Conservation (phyloP, 2,329 filamentous ascomycete species). For the Fulvia fulva region DNA sequence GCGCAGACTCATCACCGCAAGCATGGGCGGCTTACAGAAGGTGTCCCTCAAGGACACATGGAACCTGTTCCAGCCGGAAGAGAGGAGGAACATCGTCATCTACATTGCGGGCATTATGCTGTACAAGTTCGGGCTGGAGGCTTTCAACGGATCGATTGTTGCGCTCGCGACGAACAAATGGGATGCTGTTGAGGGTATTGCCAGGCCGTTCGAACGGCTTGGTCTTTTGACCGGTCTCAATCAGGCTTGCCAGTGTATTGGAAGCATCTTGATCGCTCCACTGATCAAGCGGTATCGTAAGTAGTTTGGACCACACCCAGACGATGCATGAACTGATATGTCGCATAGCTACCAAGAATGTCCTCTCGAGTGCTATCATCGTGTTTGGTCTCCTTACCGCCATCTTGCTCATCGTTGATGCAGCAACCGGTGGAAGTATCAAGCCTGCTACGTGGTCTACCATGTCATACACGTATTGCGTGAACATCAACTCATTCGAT, state of each 20-base stretch:
- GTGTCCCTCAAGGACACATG: conserved; percentile 5
- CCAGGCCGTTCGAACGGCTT: background rate
- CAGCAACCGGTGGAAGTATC: conserved; percentile 3
- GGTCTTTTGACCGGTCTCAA: conserved; percentile 8
- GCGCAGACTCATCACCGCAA: background rate
- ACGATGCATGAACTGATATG: background rate
- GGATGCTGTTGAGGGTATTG: background rate
- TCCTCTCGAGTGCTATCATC: conserved; percentile 4
- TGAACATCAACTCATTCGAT: background rate
- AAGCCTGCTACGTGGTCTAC: background rate
- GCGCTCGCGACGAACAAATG: conserved; percentile 7
- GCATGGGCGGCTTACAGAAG: background rate
- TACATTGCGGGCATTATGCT: conserved; percentile 9
- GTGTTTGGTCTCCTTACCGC: conserved; percentile 8
- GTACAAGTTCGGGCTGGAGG: conserved; percentile 11
- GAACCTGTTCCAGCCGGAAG: conserved; percentile 4
- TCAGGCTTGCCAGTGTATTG: conserved; percentile 6
- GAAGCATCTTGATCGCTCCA: conserved; percentile 7
- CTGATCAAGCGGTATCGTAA: background rate
- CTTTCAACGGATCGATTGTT: conserved; percentile 11
- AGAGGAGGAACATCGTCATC: conserved; percentile 7
- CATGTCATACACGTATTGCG: too few relatives aligned
- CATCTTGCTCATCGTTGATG: conserved; percentile 9
- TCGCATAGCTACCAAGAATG: conserved; percentile 5
- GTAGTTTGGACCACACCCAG: background rate